These are phyloP conservation scores for Diaporthe ilicicola DNA, from an alignment of 2,329 filamentous ascomycete species.

Conservation along the genomic window DNA sequence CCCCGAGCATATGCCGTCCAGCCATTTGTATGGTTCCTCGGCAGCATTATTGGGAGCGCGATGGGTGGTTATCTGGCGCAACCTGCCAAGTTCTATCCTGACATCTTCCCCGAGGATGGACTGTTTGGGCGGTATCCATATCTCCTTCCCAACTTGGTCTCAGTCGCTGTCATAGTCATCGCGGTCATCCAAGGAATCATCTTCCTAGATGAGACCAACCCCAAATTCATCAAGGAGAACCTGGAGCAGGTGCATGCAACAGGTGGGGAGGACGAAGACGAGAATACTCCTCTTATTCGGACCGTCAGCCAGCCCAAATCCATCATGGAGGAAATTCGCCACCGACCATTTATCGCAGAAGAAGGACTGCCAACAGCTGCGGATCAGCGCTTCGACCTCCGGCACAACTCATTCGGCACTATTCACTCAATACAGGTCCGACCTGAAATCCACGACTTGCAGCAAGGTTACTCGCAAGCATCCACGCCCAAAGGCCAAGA, in stretches of 20 bases:
- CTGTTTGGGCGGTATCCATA: conserved; percentile 72
- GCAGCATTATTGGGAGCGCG: conserved; percentile 31
- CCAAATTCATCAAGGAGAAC: conserved; percentile 33
- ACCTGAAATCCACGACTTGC: conserved; percentile 31
- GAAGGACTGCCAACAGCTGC: conserved; percentile 45
- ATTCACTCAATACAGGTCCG: conserved; percentile 50
- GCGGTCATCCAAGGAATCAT: conserved; percentile 72
- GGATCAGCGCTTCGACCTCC: conserved; percentile 47
- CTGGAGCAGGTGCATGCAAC: conserved; percentile 34
- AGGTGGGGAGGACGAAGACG: conserved; percentile 40
- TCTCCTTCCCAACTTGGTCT: conserved; percentile 62
- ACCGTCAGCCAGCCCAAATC: conserved; percentile 39
- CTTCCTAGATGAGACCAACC: conserved; percentile 63
- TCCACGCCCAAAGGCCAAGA: conserved; percentile 36
- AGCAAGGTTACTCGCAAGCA: conserved; percentile 13
- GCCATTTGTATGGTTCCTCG: conserved; percentile 33
- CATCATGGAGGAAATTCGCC: conserved; percentile 35
- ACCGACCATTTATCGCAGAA: conserved; percentile 43
- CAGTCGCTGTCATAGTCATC: conserved; percentile 69
- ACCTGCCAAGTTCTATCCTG: conserved; percentile 33
- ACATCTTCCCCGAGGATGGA: conserved; percentile 48
- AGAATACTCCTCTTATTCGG: conserved; percentile 41
- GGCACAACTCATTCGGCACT: conserved; percentile 51
- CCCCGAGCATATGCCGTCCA: conserved; percentile 36
- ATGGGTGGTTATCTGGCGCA: conserved; percentile 34